Evolutionary conservation across 108 stramenopile species (phyloP), one percentile per base, ranked within the genome.

Genomic region (Phaeodactylum tricornutum): DNA sequence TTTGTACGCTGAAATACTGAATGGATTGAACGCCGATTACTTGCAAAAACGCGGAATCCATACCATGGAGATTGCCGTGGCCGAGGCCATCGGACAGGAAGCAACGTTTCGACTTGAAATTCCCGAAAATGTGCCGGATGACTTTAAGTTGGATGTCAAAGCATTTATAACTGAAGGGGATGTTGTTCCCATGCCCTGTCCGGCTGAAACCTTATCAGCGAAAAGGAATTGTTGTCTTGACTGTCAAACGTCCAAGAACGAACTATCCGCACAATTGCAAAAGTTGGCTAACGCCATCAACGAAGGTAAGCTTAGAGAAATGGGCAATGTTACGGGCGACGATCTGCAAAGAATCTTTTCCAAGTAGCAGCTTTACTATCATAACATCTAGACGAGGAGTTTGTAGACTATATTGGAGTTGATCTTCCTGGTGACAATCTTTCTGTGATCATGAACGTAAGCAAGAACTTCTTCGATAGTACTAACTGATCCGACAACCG

Each of bases 61-160:
- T 29, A 69, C 70, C 9, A 74, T 96, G 67, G 91, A 96, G 53
- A 71, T 95, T 12, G 67, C 74, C 24, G 88, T 95, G 3, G 75
- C 85, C 5, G 96, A 96, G 66, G 81, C 88, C n/a, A 62, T 77
- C 0, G 75, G 81, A 3, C 95, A 96, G 43, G 86, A 91, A 53
- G 92, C 89, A 1, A 49, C 47, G 17, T 88, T 88, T 62, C 79
- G 86, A 14, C 43, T 47, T 19, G 64, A 57, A 37, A 70, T 87
- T 47, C 79, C 80, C 1, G 21, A 23, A 11, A 29, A 32, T 21
- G 41, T 25, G 3, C 23, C 52, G 20, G 57, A 48, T 24, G 33
- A 44, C n/a, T 27, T 55, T 50, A 16, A 35, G 11, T 30, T 70
- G 6, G 74, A 71, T 55, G 65, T 75, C n/a, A 36, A 49, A 16